Base-by-base conservation (phyloP, 2,329 filamentous ascomycete species). In the Ascochyta koolunga region DNA sequence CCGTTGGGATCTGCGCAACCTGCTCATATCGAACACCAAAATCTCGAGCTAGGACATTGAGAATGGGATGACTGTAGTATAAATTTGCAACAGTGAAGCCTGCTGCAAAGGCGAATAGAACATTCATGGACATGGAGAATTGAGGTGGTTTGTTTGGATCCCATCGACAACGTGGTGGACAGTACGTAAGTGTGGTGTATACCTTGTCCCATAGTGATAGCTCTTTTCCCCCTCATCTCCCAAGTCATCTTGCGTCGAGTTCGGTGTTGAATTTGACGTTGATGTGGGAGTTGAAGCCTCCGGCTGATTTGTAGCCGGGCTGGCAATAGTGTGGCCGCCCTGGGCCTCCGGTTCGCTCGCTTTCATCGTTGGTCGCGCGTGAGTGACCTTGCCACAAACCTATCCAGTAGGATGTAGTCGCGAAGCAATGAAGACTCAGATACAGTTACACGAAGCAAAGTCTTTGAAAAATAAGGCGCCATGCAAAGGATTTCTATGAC, bases 41-140 rank as follows among this genome's bases (percentile, higher is more conserved):
- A 15, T 89, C 87, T 9, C 79, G 71, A 0, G 90, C 89, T 35
- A 95, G 80, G 44, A 89, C 84, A 67, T 92, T 91, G 21, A 93
- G 77, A 40, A 93, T 89, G 0, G 90, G 89, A 65, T 93, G 89
- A 54, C 84, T 90, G 73, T 93, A 92, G 76, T 93, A 93, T 3
- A 93, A 78, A 62, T 93, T 93, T 16, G 89, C 89, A 6, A 93
- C 90, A 0, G 88, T 90, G 61, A 91, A 90, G 86, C 4, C 86
- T 82, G 77, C 81, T 0, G 83, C 88, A 65, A 89, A 82, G 1
- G 82, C 87, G 58, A 91, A 91, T 1, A 93, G 74, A 2, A 91
- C 70, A 65, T 93, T 93, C 68, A 90, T 77, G 2, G 79, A 77
- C 62, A 90, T 76, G 1, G 84, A 88, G 72, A 93, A 91, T 27